Base-by-base conservation (phyloP, 345 rosid genomes). In the Aegle marmelos region DNA sequence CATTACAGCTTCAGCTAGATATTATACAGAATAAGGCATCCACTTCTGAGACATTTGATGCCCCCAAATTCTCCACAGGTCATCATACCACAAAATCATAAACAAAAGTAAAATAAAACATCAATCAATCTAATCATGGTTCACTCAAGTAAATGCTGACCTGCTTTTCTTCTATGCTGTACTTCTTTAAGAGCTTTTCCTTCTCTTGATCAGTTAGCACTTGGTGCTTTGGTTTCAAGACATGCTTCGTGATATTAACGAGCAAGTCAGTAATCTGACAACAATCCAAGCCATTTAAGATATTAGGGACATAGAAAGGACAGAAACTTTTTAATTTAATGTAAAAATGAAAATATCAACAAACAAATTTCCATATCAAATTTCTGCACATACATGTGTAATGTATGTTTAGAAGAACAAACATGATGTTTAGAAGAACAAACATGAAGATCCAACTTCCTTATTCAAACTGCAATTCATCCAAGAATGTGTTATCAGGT, bases 241-340 rank as follows among this genome's bases (percentile, higher is more conserved):
- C 88, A 77, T 96, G 99, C 86, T 92, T 87, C 8, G 98, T 94
- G 82, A 94, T 85, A 82, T 96, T 94, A 72, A 91, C 91, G 60
- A 96, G 91, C 78, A 93, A 80, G 45, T 90, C 94, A 10, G 93
- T 85, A 58, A 93, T 90, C 97, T 93, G 87, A 66, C 63, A 73
- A 56, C 53, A 77, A 75, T 81, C 31, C 62, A 70, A 81, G 39
- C 33, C 66, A 41, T 10, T 28, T 37, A 8, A 34, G 27, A 34
- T n/a, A 7, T 33, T 16, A 64, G 54, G 5, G 14, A 54, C 27
- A 76, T 5, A 53, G 17, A 65, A 66, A 6, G 31, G 25, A 33
- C 13, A 1, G 60, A 58, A 27, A 75, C 13, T 2, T 61, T 73
- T 25, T 68, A 60, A 25, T 36, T 28, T 27, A 36, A 5, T 24